Evolutionary conservation across 495 filamentous ascomycete genomes (phyloP).

Genomic region (Neurospora pannonica): DNA sequence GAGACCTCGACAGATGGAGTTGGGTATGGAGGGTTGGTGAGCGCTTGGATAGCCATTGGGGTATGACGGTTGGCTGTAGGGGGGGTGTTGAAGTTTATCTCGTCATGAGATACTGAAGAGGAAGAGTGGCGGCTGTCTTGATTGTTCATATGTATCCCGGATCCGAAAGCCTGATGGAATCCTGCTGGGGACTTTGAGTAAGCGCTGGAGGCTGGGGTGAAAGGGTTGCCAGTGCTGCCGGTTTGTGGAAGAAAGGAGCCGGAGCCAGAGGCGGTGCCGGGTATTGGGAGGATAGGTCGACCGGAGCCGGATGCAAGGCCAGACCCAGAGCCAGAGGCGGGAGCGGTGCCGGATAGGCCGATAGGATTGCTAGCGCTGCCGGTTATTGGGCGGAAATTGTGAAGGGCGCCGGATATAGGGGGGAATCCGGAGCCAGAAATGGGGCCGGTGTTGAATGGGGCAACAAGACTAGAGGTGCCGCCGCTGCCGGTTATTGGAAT

Average conservation of each 20-base stretch:
- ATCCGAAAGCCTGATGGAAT: not conserved
- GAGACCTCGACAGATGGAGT: not conserved
- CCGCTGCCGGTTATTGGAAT: not conserved
- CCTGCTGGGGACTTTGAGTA: not conserved
- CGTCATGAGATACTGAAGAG: not conserved
- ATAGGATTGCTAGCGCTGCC: not conserved
- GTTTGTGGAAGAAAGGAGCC: not conserved
- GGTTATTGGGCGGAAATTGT: not conserved
- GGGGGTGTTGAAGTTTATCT: not conserved
- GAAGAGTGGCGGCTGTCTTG: not conserved
- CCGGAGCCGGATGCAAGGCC: not conserved
- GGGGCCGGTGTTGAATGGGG: not conserved
- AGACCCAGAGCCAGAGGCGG: not conserved
- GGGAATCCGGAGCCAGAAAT: not conserved
- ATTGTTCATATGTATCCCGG: not conserved
- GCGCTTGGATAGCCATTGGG: not conserved
- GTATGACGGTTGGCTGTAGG: not conserved
- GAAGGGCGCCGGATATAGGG: not conserved
- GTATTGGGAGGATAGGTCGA: not conserved
- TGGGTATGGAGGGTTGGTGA: not conserved
- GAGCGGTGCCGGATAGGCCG: not conserved
- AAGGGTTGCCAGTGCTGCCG: not conserved
- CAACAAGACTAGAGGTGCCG: not conserved
- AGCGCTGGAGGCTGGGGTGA: not conserved
- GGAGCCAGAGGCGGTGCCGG: not conserved